Base-by-base conservation (phyloP, 2,329 filamentous ascomycete genomes). In the Xylaria sp. region DNA sequence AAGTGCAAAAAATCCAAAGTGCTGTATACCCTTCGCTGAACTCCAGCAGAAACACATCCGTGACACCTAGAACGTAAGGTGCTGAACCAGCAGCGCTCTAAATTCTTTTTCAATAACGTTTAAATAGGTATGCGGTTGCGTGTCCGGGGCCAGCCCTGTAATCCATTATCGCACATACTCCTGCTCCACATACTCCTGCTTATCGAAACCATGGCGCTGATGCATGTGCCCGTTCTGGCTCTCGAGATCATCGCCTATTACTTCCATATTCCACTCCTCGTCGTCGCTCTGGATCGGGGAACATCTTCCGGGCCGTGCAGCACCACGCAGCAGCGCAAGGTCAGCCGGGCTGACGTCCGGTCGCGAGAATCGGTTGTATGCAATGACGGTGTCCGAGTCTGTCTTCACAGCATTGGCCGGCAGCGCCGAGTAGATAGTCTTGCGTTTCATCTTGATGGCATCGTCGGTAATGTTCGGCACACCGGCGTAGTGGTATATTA, bases 351-450 rank as follows among this genome's bases (percentile, higher is more conserved):
- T 54, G 13, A 40, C 53, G 16, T 57, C 44, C 1, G 75, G 74
- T 6, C 74, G 66, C 17, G 72, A 77, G 67, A 80, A 80, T 37
- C 78, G 74, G 61, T 80, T 80, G 61, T 77, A 78, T 1, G 73
- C 74, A 38, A 78, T 73, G 48, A 78, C 76, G 6, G 66, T 72
- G 1, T 73, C 67, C 8, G 54, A 48, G 24, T 76, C 72, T 7
- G 62, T 64, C 2, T 69, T 66, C 1, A 75, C 64, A 17, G 76
- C 77, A 54, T 78, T 77, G n/a, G 67, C 63, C 0, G 76, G 75
- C 11, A 71, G 64, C 0, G 71, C 66, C 7, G 71, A 67, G 22
- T 67, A 66, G 13, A 72, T 66, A 2, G 73, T 74, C 44, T 69
- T 63, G 22, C 75, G 72, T 16, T 72, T 69, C 13, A 78, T 66